Conservation (phyloP, 257 asterid species). For the Verbascum thapsus region DNA sequence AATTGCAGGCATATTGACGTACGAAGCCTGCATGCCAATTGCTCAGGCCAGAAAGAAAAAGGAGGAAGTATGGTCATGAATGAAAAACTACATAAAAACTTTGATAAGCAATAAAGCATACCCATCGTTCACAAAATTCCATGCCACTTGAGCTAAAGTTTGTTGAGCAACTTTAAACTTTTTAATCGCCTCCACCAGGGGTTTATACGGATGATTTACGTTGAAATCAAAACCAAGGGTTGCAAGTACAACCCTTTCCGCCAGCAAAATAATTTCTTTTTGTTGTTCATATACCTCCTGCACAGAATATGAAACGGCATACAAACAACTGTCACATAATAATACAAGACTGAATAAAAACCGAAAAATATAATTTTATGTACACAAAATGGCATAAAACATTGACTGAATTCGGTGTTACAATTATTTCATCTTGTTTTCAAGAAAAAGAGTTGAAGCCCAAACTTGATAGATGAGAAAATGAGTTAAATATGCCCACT, state of each 20-base stretch:
- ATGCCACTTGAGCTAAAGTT: constrained; percentile 70
- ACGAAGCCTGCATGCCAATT: constrained; percentile 62
- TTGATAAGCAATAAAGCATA: constrained; percentile 32
- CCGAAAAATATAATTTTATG: no score
- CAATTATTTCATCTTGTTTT: no score
- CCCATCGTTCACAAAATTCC: constrained; percentile 81
- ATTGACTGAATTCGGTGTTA: no score
- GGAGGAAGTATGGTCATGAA: constrained; percentile 39
- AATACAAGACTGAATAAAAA: background rate
- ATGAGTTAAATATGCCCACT: constrained; percentile 36
- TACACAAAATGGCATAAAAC: no score
- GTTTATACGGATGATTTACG: constrained; percentile 65
- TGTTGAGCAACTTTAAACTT: constrained; percentile 64
- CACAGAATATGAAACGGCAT: constrained; percentile 25
- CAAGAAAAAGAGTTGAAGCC: no score
- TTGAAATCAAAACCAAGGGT: constrained; percentile 64
- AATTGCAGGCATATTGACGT: constrained; percentile 74
- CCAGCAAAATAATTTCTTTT: constrained; percentile 57
- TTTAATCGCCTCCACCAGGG: constrained; percentile 69
- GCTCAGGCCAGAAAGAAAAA: constrained; percentile 45
- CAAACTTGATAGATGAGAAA: no score
- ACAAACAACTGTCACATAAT: background rate
- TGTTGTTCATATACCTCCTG: constrained; percentile 71
- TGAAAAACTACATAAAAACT: constrained; percentile 29
- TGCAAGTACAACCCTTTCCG: constrained; percentile 63